Conservation (phyloP, 2,329 filamentous ascomycete genomes). For the Pyricularia sp. region DNA sequence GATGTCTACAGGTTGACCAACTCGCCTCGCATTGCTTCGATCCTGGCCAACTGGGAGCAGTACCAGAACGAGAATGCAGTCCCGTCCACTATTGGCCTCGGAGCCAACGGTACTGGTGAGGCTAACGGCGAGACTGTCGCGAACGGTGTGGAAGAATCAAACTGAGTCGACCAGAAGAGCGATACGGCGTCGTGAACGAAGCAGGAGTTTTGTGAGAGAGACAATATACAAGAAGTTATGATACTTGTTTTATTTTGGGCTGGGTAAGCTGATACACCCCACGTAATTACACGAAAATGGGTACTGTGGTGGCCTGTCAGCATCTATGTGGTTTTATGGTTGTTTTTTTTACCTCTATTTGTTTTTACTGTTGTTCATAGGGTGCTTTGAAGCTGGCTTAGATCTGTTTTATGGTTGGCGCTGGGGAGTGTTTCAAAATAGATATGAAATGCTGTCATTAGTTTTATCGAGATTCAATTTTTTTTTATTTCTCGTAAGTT, state of each 20-base stretch:
- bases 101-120: slow-evolving; percentile 18
- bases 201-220: background rate
- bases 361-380: background rate
- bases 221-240: background rate
- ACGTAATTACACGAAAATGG: background rate
- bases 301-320: background rate
- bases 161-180: slow-evolving; percentile 1
- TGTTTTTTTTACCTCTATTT: background rate
- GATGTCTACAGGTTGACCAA: slow-evolving; percentile 95
- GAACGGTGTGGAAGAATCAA: slow-evolving; percentile 5
- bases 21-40: slow-evolving; percentile 64
- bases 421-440: background rate
- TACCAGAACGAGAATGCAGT: slow-evolving; percentile 44
- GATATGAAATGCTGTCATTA: background rate
- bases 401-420: background rate
- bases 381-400: background rate
- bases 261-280: background rate
- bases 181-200: background rate
- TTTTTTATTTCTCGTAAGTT: background rate
- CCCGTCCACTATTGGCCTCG: slow-evolving; percentile 12
- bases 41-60: slow-evolving; percentile 80
- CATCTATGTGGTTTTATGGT: background rate
- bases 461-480: background rate
- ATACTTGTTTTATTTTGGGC: background rate
- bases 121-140: slow-evolving; percentile 7